A percentile compares a stretch with the other conserved stretches of the same genome.
Conservation (phyloP, 495 filamentous ascomycete genomes). For the Podospora didyma region DNA sequence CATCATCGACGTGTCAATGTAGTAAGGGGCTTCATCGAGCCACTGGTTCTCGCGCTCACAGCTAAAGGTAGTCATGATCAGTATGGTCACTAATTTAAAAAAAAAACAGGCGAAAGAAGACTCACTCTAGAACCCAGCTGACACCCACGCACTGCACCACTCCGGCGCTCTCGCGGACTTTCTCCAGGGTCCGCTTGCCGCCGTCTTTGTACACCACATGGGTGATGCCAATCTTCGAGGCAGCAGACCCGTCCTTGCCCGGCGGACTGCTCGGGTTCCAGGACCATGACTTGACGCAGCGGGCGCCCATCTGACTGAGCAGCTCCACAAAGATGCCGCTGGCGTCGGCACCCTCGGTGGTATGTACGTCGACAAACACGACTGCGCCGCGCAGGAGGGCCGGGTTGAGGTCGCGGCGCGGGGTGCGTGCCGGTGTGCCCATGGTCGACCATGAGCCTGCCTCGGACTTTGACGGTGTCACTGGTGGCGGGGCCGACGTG, state of each 20-base stretch:
- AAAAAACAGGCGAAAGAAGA: slow-evolving; percentile 12
- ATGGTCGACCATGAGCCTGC: slow-evolving; percentile 41
- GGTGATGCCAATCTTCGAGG: slow-evolving; percentile 73
- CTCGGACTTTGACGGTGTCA: slow-evolving; percentile 36
- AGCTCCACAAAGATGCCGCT: slow-evolving; percentile 80
- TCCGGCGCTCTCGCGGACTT: slow-evolving; percentile 69
- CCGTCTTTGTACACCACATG: slow-evolving; percentile 97
- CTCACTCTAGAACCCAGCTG: slow-evolving; percentile 84
- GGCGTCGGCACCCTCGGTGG: slow-evolving; percentile 81
- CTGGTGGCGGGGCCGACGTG: slow-evolving; percentile 16
- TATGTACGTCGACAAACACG: slow-evolving; percentile 92
- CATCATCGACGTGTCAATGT: slow-evolving; percentile 64
- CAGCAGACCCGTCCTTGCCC: slow-evolving; percentile 26
- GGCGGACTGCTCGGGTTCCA: slow-evolving; percentile 62
- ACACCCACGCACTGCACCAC: slow-evolving; percentile 81
- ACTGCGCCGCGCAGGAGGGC: slow-evolving; percentile 65
- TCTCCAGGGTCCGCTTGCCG: slow-evolving; percentile 78
- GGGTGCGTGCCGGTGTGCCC: slow-evolving; percentile 53
- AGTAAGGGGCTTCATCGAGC: slow-evolving; percentile 66
- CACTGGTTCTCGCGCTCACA: slow-evolving; percentile 78
- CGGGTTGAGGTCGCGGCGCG: slow-evolving; percentile 47
- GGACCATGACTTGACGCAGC: slow-evolving; percentile 76
- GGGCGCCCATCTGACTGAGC: slow-evolving; percentile 78
- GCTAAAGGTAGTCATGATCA: slow-evolving; percentile 32
- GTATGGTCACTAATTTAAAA: slow-evolving; percentile 12